Evolutionary conservation across 495 filamentous ascomycete species (phyloP).

Genomic region (Haplographium delicatum): DNA sequence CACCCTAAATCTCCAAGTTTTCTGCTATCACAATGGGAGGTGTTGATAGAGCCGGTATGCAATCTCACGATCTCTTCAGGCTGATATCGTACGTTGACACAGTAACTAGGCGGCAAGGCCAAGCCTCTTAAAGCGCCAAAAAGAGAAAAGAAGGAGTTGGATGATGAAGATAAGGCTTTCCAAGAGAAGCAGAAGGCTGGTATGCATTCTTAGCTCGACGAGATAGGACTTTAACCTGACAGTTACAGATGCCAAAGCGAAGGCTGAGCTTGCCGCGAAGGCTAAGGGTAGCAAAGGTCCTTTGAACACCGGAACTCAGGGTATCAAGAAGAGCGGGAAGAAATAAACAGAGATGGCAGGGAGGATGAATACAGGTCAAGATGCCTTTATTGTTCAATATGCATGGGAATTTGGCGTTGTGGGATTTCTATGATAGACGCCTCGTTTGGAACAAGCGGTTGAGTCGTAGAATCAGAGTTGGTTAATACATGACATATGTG

Average conservation of each 20-base stretch:
- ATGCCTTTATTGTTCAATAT: not conserved
- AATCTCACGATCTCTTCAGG: not conserved
- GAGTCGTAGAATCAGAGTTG: no score
- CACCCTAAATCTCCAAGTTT: not conserved
- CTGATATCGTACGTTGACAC: constrained; percentile 5
- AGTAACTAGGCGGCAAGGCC: constrained; percentile 65
- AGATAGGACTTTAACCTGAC: no score
- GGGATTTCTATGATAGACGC: no score
- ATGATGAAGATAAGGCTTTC: constrained; percentile 72
- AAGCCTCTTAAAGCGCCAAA: constrained; percentile 80
- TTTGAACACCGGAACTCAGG: constrained; percentile 69
- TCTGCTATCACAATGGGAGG: constrained; percentile 30
- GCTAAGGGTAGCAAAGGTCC: constrained; percentile 49
- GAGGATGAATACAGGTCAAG: not conserved
- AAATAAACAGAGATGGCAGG: constrained; percentile 42
- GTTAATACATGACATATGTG: no score
- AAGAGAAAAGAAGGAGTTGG: constrained; percentile 66
- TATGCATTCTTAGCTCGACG: no score
- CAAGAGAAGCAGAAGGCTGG: constrained; percentile 69
- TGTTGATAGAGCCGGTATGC: constrained; percentile 31
- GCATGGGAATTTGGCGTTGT: constrained; percentile 19
- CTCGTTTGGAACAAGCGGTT: no score
- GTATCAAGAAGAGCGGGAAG: constrained; percentile 90
- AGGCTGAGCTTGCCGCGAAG: constrained; percentile 66
- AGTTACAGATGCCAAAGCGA: constrained; percentile 65